These are phyloP conservation scores for Strobilomyces confusus DNA, from an alignment of 768 basidiomycete species.

Conservation along the genomic window DNA sequence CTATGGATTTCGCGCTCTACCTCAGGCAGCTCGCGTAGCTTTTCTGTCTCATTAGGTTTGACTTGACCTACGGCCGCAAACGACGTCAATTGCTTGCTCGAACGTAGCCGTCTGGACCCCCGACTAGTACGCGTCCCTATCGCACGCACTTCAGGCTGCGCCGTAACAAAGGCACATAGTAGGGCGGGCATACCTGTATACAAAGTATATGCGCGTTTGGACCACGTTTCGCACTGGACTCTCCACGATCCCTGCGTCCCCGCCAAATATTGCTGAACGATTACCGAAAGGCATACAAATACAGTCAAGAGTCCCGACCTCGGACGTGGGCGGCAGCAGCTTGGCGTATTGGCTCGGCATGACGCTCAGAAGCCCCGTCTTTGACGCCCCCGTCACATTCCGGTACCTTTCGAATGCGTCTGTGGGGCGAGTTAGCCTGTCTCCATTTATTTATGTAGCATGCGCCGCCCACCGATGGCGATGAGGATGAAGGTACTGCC, in stretches of 20 bases:
- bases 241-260: no score
- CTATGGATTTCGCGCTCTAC: neutral
- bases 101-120: no score
- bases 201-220: no score
- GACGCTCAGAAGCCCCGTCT: neutral
- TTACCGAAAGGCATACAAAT: no score
- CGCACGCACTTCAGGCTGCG: no score
- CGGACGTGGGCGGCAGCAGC: neutral
- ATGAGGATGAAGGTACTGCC: no score
- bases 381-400: neutral
- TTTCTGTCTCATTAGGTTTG: neutral
- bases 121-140: no score
- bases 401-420: neutral
- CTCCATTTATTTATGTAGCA: neutral
- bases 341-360: neutral
- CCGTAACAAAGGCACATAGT: no score
- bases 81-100: no score
- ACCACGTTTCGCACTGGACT: no score
- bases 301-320: neutral
- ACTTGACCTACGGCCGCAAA: neutral
- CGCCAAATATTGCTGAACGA: no score
- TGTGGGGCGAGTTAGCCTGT: neutral
- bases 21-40: neutral
- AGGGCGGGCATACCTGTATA: no score
- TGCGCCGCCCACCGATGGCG: conserved; percentile 12